Percentiles rank a stretch among this genome's conserved stretches.
Conservation (phyloP, 176 grass and related monocot genomes). For the Saccharum officinarum region DNA sequence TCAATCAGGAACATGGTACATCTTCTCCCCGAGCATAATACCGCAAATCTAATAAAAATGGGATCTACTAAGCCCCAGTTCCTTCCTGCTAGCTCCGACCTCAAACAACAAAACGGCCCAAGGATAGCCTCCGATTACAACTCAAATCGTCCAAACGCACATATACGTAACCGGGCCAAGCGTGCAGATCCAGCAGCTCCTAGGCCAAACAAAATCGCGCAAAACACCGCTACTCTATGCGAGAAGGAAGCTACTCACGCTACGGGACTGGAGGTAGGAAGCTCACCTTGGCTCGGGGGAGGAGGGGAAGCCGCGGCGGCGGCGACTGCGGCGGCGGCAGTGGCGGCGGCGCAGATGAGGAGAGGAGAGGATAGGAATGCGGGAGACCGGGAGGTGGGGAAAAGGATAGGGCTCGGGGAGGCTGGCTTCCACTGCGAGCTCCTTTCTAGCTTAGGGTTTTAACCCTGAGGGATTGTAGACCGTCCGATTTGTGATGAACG, state of each 20-base stretch:
- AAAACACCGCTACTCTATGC: background rate
- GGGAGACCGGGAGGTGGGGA: background rate
- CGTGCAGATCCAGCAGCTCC: conserved; percentile 39
- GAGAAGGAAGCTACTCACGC: background rate
- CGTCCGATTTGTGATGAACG: conserved; percentile 35
- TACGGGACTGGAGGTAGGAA: too few species aligned
- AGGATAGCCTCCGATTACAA: background rate
- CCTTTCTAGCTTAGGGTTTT: conserved; percentile 55
- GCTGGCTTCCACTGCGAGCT: background rate
- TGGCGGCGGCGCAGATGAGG: background rate
- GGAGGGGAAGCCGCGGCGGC: conserved; percentile 25
- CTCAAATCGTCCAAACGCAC: conserved; percentile 19
- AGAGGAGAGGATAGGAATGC: conserved; percentile 31
- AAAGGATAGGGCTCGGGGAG: conserved; percentile 36
- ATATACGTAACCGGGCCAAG: background rate
- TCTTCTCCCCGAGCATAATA: background rate
- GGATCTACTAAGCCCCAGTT: background rate
- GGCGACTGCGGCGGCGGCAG: background rate
- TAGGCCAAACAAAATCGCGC: conserved; percentile 3
- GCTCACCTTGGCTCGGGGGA: conserved; percentile 40
- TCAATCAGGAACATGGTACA: background rate
- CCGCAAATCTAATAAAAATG: background rate
- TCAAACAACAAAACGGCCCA: background rate
- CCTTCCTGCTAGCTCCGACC: background rate
- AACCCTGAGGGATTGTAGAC: background rate